A percentile compares a stretch with the other conserved stretches of the same genome.
Conservation (phyloP, 495 filamentous ascomycete genomes). For the Lophium mytilinum region DNA sequence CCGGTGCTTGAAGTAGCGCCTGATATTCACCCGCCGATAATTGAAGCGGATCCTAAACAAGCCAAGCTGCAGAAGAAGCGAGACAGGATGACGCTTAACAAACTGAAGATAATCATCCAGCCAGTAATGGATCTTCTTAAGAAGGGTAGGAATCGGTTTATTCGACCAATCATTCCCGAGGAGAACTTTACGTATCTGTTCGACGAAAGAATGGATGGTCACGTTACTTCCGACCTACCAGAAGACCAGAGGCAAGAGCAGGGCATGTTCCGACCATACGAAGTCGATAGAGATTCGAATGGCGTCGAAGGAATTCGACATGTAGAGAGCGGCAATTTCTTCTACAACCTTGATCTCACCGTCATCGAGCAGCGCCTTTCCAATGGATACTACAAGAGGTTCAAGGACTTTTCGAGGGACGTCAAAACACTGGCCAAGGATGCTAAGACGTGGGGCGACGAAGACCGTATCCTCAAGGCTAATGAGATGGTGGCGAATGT, state of each 20-base stretch:
- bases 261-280: constrained; percentile 57
- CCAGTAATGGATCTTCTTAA: constrained; percentile 94
- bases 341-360: constrained; percentile 86
- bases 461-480: constrained; percentile 69
- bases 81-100: constrained; percentile 72
- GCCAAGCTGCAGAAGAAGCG: constrained; percentile 69
- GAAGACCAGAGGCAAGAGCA: constrained; percentile 47
- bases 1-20: constrained; percentile 68
- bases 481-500: constrained; percentile 88
- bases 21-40: constrained; percentile 33
- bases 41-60: constrained; percentile 57
- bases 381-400: constrained; percentile 88
- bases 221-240: constrained; percentile 66
- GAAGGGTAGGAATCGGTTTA: constrained; percentile 73
- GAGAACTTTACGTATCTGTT: constrained; percentile 66
- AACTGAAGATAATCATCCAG: constrained; percentile 79
- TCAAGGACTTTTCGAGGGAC: constrained; percentile 79
- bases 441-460: constrained; percentile 62
- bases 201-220: constrained; percentile 73
- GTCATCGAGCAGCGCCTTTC: constrained; percentile 90
- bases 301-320: constrained; percentile 65
- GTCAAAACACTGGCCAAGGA: constrained; percentile 77
- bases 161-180: constrained; percentile 67
- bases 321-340: constrained; percentile 67
- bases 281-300: constrained; percentile 63